Conservation (phyloP, 495 filamentous ascomycete species). For the Polyplosphaeria fusca region DNA sequence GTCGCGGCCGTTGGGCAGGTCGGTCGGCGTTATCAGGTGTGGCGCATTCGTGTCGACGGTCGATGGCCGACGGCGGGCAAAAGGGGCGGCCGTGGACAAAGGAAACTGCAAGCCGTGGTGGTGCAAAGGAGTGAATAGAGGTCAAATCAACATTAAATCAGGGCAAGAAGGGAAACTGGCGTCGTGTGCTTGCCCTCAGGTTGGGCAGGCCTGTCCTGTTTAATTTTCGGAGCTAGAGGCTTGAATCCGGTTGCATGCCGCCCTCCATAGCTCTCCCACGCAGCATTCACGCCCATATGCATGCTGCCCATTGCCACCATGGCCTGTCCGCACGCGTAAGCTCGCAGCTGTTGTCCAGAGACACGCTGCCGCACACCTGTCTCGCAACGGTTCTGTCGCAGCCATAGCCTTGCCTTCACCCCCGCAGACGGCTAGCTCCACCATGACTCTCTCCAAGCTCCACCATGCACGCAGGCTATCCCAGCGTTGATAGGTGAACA, state of each 20-base stretch:
- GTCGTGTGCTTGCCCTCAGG: conserved; percentile 2
- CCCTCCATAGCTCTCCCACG: neutral
- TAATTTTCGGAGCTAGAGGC: conserved; percentile 3
- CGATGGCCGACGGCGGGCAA: neutral
- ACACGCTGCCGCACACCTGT: neutral
- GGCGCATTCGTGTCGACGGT: conserved; percentile 1
- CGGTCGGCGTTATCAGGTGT: neutral
- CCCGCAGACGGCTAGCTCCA: neutral
- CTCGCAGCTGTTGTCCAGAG: neutral
- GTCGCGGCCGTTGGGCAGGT: neutral
- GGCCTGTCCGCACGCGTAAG: conserved; percentile 19
- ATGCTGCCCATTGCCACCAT: conserved; percentile 20
- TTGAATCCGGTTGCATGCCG: conserved; percentile 5
- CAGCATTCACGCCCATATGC: neutral
- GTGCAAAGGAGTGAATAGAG: conserved; percentile 11
- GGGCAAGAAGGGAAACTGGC: conserved; percentile 2
- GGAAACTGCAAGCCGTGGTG: neutral
- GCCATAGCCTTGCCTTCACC: neutral
- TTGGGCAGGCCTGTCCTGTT: conserved; percentile 5
- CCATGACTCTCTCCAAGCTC: neutral
- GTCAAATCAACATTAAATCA: neutral
- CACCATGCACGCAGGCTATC: neutral
- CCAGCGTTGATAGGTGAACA: neutral
- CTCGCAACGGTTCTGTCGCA: conserved; percentile 4
- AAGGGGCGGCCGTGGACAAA: neutral